phyloP scores from a whole-genome alignment of 2,329 filamentous ascomycete genomes.

The Pyrenochaeta sp. region DNA sequence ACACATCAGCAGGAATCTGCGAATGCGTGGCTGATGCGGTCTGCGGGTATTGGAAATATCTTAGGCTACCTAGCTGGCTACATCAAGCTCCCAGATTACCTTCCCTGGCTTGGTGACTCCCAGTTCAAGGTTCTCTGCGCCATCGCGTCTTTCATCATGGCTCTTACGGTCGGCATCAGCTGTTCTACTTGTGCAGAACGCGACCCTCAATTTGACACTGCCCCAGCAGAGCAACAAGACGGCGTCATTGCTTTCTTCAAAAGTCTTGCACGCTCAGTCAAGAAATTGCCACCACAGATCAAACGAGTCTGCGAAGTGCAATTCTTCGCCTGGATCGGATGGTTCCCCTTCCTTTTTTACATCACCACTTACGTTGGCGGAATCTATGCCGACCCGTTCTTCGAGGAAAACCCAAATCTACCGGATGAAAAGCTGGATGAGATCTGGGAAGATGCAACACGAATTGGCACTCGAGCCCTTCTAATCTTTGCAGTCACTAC shows the following conservation, averaged over 20 bases:
- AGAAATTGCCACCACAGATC: slow-evolving; percentile 81
- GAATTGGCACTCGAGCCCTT: slow-evolving; percentile 87
- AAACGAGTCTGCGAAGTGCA: slow-evolving; percentile 73
- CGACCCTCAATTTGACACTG: slow-evolving; percentile 77
- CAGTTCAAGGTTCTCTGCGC: slow-evolving; percentile 94
- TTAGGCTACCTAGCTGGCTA: slow-evolving; percentile 89
- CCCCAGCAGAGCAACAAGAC: slow-evolving; percentile 60
- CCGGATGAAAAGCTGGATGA: slow-evolving; percentile 76
- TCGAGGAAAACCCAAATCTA: slow-evolving; percentile 80
- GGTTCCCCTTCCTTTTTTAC: slow-evolving; percentile 96
- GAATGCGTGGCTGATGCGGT: slow-evolving; percentile 91
- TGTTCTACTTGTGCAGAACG: slow-evolving; percentile 76
- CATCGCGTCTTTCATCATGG: slow-evolving; percentile 79
- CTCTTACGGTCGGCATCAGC: slow-evolving; percentile 74
- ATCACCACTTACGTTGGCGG: slow-evolving; percentile 93
- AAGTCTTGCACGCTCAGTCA: slow-evolving; percentile 78
- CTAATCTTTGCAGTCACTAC: slow-evolving; percentile 89
- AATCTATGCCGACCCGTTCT: slow-evolving; percentile 86
- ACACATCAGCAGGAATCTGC: slow-evolving; percentile 92
- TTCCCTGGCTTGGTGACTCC: slow-evolving; percentile 83
- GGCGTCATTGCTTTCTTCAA: slow-evolving; percentile 82
- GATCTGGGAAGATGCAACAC: slow-evolving; percentile 84
- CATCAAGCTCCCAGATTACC: slow-evolving; percentile 74
- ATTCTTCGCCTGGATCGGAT: slow-evolving; percentile 87
- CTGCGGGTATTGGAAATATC: slow-evolving; percentile 89